These are phyloP conservation scores for Clitopilus hobsonii DNA, from an alignment of 768 basidiomycete genomes.

Conservation along the genomic window DNA sequence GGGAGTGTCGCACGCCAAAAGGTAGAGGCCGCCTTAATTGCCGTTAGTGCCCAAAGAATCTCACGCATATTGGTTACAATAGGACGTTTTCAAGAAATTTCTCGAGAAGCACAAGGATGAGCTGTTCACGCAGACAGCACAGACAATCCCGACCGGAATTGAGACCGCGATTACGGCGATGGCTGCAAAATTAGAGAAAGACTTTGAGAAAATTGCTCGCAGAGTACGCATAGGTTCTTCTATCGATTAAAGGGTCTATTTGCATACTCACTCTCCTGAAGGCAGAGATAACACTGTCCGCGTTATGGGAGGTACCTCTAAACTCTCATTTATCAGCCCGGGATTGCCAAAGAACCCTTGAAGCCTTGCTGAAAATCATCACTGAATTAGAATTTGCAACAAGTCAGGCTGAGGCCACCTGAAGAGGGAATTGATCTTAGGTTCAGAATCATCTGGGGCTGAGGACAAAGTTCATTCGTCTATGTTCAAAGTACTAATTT, in stretches of 20 bases:
- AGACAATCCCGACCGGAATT: not conserved
- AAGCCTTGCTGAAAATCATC: not conserved
- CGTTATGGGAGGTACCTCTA: not conserved
- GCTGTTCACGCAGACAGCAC: not conserved
- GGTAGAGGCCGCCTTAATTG: conserved; percentile 22
- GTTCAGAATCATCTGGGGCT: too few species aligned
- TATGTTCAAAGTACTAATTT: too few species aligned
- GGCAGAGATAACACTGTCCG: not conserved
- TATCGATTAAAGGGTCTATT: not conserved
- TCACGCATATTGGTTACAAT: not conserved
- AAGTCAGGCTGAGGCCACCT: too few species aligned
- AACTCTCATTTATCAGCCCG: not conserved
- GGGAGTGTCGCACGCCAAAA: conserved; percentile 62
- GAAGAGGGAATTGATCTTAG: too few species aligned
- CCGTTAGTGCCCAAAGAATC: not conserved
- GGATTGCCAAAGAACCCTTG: not conserved
- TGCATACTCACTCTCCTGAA: not conserved
- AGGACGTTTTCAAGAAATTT: not conserved
- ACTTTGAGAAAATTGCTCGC: not conserved
- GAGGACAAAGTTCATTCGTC: too few species aligned
- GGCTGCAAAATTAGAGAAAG: not conserved
- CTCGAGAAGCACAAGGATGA: not conserved
- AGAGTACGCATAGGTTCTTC: not conserved
- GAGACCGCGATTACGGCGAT: not conserved
- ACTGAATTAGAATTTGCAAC: not conserved